A percentile compares a stretch with the other conserved stretches of the same genome.
These are phyloP conservation scores for Purpureocillium lavendulum DNA, from an alignment of 2,329 filamentous ascomycete genomes.

Conservation along the genomic window DNA sequence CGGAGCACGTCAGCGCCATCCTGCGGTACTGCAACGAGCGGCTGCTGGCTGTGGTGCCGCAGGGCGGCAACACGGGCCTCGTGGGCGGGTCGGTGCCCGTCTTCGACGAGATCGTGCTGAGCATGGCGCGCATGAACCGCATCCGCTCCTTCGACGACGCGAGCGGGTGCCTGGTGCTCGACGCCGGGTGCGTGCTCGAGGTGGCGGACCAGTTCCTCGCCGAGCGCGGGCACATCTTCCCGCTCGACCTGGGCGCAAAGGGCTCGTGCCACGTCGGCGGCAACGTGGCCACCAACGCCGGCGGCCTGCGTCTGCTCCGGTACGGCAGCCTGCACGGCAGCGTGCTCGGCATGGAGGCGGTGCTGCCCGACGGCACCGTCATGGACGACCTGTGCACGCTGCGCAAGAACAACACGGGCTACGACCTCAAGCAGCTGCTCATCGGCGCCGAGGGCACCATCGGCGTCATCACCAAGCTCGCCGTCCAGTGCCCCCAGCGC, in stretches of 20 bases:
- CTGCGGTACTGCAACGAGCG: slow-evolving; percentile 93
- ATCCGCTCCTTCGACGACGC: slow-evolving; percentile 90
- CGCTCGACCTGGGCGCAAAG: slow-evolving; percentile 94
- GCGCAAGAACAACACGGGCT: slow-evolving; percentile 98
- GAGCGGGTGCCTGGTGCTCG: slow-evolving; percentile 80
- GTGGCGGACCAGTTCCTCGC: slow-evolving; percentile 79
- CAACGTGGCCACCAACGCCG: slow-evolving; percentile 93
- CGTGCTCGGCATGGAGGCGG: slow-evolving; percentile 86
- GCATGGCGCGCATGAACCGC: slow-evolving; percentile 79
- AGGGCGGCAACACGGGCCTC: slow-evolving; percentile 93
- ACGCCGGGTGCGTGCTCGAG: slow-evolving; percentile 88
- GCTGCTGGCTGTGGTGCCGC: slow-evolving; percentile 85
- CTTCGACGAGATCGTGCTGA: slow-evolving; percentile 97
- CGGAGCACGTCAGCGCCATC: slow-evolving; percentile 83
- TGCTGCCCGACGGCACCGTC: slow-evolving; percentile 86
- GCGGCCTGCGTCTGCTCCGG: slow-evolving; percentile 77
- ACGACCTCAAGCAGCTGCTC: slow-evolving; percentile 94
- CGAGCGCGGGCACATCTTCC: slow-evolving; percentile 81
- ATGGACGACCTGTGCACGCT: slow-evolving; percentile 81
- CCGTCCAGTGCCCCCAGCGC: slow-evolving; percentile 80
- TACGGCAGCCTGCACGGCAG: slow-evolving; percentile 94
- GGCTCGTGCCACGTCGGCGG: slow-evolving; percentile 95
- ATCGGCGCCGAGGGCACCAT: slow-evolving; percentile 94
- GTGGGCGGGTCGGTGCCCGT: slow-evolving; percentile 94
- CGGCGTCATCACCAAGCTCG: slow-evolving; percentile 85